phyloP scores from a whole-genome alignment of 768 basidiomycete species.

The Hericium erinaceus region DNA sequence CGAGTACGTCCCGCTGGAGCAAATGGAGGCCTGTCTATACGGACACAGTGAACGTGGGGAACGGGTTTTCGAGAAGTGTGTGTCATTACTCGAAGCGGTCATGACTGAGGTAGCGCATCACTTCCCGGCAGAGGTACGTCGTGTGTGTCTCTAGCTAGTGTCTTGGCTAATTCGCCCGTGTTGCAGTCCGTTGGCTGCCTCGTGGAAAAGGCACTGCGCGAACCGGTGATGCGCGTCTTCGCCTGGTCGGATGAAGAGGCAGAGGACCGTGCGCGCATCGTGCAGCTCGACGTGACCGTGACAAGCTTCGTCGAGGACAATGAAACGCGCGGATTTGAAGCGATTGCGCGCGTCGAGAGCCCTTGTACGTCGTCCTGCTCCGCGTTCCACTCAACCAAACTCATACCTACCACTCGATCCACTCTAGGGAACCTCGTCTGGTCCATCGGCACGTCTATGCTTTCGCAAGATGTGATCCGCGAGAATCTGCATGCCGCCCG shows the following conservation, averaged over 20 bases:
- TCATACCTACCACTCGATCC: background rate
- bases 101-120: slow-evolving; percentile 44
- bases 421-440: slow-evolving; percentile 55
- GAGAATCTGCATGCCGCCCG: slow-evolving; percentile 23
- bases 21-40: slow-evolving; percentile 81
- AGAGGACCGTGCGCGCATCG: slow-evolving; percentile 36
- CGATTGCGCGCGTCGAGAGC: slow-evolving; percentile 23
- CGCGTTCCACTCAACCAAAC: background rate
- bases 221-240: slow-evolving; percentile 47
- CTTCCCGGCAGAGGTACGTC: slow-evolving; percentile 59
- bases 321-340: slow-evolving; percentile 25
- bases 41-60: slow-evolving; percentile 56
- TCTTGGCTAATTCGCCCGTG: background rate
- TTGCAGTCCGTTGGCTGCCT: slow-evolving; percentile 47
- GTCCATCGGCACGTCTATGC: slow-evolving; percentile 34
- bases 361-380: slow-evolving; percentile 21
- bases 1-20: slow-evolving; percentile 79
- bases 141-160: background rate
- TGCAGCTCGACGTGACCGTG: slow-evolving; percentile 46
- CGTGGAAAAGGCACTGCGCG: slow-evolving; percentile 44
- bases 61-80: slow-evolving; percentile 66
- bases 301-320: slow-evolving; percentile 35
- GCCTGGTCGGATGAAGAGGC: slow-evolving; percentile 46
- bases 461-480: slow-evolving; percentile 27
- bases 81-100: slow-evolving; percentile 61